Conservation (phyloP, 1,284 basidiomycete genomes). For the Ustilago sp. region DNA sequence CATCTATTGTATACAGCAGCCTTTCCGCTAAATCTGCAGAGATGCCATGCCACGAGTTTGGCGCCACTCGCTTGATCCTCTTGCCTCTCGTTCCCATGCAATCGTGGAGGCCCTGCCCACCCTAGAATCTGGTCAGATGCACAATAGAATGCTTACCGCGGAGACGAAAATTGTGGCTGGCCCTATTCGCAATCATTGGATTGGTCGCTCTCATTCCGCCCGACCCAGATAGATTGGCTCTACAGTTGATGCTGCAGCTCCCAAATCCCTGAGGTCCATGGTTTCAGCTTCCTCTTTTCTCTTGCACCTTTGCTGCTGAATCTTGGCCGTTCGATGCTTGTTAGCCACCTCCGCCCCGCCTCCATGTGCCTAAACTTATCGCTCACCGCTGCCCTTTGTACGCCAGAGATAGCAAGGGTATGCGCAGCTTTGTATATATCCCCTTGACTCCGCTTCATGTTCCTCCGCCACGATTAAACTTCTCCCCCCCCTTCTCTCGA, state of each 20-base stretch:
- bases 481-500: neutral
- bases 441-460: conserved; percentile 11
- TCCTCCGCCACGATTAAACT: conserved; percentile 6
- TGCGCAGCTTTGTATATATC: conserved; percentile 30
- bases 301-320: neutral
- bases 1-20: neutral
- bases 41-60: neutral
- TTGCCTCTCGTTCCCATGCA: neutral
- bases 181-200: neutral
- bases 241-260: neutral
- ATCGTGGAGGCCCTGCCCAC: neutral
- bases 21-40: neutral
- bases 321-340: neutral
- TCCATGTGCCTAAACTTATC: neutral
- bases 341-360: conserved; percentile 2
- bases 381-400: neutral
- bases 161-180: neutral
- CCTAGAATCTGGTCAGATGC: neutral
- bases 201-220: conserved; percentile 15
- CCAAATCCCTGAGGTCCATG: conserved; percentile 10
- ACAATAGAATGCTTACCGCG: conserved; percentile 1
- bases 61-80: neutral
- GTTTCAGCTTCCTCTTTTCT: conserved; percentile 2
- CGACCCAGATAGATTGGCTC: conserved; percentile 14
- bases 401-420: conserved; percentile 8